A percentile compares a stretch with the other conserved stretches of the same genome.
Conservation (phyloP, 345 rosid genomes). For the Bruguiera parviflora region DNA sequence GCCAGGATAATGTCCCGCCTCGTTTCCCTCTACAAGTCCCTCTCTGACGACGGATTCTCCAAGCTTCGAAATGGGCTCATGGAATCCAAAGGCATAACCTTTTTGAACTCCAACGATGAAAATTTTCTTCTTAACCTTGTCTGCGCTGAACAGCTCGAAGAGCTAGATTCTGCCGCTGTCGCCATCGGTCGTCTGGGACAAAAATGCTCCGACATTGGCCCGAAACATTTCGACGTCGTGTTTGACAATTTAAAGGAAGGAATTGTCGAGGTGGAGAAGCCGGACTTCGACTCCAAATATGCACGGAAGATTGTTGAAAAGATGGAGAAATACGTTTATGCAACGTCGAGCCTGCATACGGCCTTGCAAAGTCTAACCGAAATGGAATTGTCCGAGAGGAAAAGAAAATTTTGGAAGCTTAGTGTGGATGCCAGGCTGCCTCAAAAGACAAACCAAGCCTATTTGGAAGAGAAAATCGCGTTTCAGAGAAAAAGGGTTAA, state of each 20-base stretch:
- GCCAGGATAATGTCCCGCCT: constrained; percentile 51
- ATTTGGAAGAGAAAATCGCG: constrained; percentile 33
- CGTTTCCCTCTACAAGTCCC: constrained; percentile 32
- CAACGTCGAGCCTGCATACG: constrained; percentile 29
- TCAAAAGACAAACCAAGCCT: constrained; percentile 17
- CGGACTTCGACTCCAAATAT: constrained; percentile 21
- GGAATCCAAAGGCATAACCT: constrained; percentile 37
- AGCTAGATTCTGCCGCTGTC: constrained; percentile 30
- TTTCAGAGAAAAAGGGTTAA: constrained; percentile 31
- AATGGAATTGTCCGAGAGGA: constrained; percentile 41
- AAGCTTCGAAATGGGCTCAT: constrained; percentile 26
- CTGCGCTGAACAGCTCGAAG: constrained; percentile 43
- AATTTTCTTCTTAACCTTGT: constrained; percentile 34
- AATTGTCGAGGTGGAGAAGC: constrained; percentile 6
- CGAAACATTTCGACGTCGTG: constrained; percentile 24
- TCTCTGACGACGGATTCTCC: constrained; percentile 30
- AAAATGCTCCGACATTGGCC: constrained; percentile 31
- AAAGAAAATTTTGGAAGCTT: constrained; percentile 25
- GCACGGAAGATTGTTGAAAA: constrained; percentile 27
- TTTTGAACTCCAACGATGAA: constrained; percentile 39
- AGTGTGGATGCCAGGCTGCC: neutral
- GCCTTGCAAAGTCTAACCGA: constrained; percentile 28
- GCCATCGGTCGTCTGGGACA: constrained; percentile 29
- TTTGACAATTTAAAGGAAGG: constrained; percentile 32
- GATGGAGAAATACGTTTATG: constrained; percentile 37